Evolutionary conservation across 2,329 filamentous ascomycete genomes (phyloP).

Genomic region (Cylindrodendrum hubeiense): DNA sequence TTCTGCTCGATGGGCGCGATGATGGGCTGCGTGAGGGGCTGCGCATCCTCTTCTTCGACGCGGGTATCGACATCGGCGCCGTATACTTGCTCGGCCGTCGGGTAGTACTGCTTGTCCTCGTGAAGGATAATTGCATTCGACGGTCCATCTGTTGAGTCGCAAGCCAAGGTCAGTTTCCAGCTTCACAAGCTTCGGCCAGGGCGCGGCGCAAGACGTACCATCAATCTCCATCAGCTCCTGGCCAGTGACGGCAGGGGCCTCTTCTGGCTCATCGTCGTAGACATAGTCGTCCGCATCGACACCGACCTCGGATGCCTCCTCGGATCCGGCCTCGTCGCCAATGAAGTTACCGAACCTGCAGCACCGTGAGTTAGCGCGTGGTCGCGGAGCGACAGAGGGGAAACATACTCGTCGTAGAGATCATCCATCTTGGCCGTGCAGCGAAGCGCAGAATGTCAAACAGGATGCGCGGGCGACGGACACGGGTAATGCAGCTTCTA

Average conservation of each 20-base stretch:
- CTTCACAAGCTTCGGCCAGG: constrained; percentile 9
- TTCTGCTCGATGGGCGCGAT: constrained; percentile 93
- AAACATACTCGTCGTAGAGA: constrained; percentile 88
- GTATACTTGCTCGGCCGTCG: constrained; percentile 96
- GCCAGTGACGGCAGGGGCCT: constrained; percentile 72
- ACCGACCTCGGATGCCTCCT: constrained; percentile 85
- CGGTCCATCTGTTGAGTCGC: constrained; percentile 71
- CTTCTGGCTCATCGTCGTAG: constrained; percentile 81
- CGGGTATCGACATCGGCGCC: constrained; percentile 94
- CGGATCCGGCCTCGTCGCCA: constrained; percentile 87
- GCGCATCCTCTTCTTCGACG: constrained; percentile 97
- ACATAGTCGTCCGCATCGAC: constrained; percentile 81
- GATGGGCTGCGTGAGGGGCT: constrained; percentile 91
- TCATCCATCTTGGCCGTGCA: constrained; percentile 78
- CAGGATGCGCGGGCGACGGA: constrained; percentile 34
- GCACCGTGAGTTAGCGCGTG: constrained; percentile 35
- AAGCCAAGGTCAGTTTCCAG: constrained; percentile 40
- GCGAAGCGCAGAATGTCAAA: constrained; percentile 27
- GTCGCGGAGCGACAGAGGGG: constrained; percentile 9
- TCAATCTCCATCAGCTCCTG: constrained; percentile 96
- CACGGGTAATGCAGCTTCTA: constrained; percentile 32
- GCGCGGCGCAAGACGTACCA: constrained; percentile 59
- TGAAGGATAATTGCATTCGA: constrained; percentile 98
- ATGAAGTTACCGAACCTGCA: constrained; percentile 97
- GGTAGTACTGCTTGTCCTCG: constrained; percentile 99